These are phyloP conservation scores for Globisporangium camurandrum DNA, from an alignment of 352 stramenopile species.

Conservation along the genomic window DNA sequence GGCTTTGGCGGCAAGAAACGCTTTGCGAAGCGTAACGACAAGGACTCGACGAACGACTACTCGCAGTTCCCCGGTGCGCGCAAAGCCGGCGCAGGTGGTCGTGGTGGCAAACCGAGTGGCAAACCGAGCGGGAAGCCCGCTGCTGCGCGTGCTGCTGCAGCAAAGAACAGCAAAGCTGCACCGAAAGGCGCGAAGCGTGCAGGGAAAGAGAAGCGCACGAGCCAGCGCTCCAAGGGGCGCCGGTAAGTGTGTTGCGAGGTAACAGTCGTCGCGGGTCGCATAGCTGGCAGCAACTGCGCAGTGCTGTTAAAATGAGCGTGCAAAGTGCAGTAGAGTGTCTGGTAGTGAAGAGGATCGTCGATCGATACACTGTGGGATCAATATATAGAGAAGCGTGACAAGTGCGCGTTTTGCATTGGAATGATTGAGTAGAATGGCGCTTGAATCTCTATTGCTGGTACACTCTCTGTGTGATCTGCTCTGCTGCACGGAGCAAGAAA, in stretches of 20 bases:
- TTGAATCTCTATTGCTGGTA: too few relatives aligned
- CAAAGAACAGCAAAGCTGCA: conserved; percentile 15
- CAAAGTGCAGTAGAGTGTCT: too few relatives aligned
- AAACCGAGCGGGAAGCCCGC: conserved; percentile 41
- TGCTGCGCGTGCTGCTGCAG: conserved; percentile 11
- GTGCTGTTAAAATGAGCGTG: too few relatives aligned
- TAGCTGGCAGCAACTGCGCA: background rate
- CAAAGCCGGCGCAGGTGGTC: conserved; percentile 11
- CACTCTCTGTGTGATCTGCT: too few relatives aligned
- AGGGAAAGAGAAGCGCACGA: conserved; percentile 45
- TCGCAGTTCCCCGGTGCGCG: conserved; percentile 50
- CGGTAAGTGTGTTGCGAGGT: conserved; percentile 17
- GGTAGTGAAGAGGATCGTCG: background rate
- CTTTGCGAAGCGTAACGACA: conserved; percentile 71
- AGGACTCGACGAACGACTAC: conserved; percentile 76
- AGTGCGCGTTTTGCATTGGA: background rate
- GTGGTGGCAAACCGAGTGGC: conserved; percentile 8
- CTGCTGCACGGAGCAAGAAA: too few relatives aligned
- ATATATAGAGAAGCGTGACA: conserved; percentile 16
- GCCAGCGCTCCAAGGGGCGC: conserved; percentile 40
- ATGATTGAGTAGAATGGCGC: too few relatives aligned
- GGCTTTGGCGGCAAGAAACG: conserved; percentile 79
- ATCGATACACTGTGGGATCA: conserved; percentile 1
- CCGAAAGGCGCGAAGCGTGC: conserved; percentile 46
- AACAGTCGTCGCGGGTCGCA: background rate